phyloP scores from a whole-genome alignment of 441 rosid species.

The Pelargonium hybrid region DNA sequence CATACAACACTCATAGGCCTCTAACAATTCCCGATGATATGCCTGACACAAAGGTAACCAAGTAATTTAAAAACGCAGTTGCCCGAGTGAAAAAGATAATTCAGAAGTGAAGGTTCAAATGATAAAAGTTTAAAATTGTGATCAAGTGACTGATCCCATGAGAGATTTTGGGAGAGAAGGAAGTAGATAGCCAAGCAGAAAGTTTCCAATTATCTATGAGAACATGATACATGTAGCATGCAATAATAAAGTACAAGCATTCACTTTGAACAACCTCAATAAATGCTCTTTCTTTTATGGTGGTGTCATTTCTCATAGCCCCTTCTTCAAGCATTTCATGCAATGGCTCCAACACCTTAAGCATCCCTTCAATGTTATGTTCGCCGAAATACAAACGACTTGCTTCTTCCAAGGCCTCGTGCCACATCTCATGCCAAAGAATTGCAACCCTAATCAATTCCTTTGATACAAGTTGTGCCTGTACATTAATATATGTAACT shows the following conservation, averaged over 20 bases:
- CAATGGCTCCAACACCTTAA: slow-evolving; percentile 88
- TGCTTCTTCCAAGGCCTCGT: slow-evolving; percentile 98
- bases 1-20: slow-evolving; percentile 90
- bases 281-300: slow-evolving; percentile 89
- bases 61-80: slow-evolving; percentile 3
- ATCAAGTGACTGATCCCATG: not conserved
- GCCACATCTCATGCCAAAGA: slow-evolving; percentile 99
- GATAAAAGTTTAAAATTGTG: not conserved
- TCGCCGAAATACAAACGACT: slow-evolving; percentile 98
- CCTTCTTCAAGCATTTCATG: slow-evolving; percentile 94
- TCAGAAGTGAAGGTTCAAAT: not conserved
- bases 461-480: slow-evolving; percentile 94
- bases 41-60: slow-evolving; percentile 41
- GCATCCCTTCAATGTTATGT: slow-evolving; percentile 96
- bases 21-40: slow-evolving; percentile 79
- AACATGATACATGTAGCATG: not conserved
- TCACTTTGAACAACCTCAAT: slow-evolving; percentile 54
- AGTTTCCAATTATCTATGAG: not conserved
- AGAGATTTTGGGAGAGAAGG: not conserved
- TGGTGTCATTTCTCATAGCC: slow-evolving; percentile 56
- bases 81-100: not conserved
- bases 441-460: slow-evolving; percentile 96
- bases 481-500: slow-evolving; percentile 14
- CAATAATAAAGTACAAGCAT: not conserved
- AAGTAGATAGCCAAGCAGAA: not conserved